Base-by-base conservation (phyloP, 2,329 filamentous ascomycete genomes). In the Westerdykella sp. region DNA sequence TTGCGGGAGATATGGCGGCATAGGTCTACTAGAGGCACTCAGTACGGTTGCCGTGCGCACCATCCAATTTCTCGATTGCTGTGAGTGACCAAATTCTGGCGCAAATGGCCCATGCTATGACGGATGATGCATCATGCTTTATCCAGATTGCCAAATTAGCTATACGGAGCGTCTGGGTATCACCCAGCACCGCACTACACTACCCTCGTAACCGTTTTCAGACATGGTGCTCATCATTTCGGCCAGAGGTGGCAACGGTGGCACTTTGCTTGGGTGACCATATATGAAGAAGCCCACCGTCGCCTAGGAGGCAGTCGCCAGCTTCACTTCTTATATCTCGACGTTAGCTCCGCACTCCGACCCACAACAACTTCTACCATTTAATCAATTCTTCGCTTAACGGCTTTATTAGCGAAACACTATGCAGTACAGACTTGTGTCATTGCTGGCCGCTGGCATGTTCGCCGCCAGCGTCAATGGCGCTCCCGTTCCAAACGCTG, bases 371-470 rank as follows among this genome's bases (percentile, higher is more conserved):
- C 16, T 15, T 32, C 12, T 30, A 30, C 15, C 25, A 43, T 21
- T 43, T 34, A 30, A 39, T 11, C 30, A 9, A 12, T 7, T 28
- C 25, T 28, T 28, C 25, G 23, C 43, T 18, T 48, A 45, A 40
- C 31, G 21, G 37, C 36, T 42, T 35, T 34, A 32, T 35, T 14
- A 38, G 25, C 25, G 41, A 39, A 45, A 28, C 23, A 62, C 30
- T 39, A 50, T 63, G 60, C 59, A 59, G 37, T 57, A 59, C 50
- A 54, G 50, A 42, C 42, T 59, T 10, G 51, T 59, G 4, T 59
- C 59, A 30, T 48, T 54, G 15, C 46, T 63, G 23, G 56, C 56
- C 42, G 51, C 49, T 32, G 49, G 59, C 41, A 46, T 50, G 25
- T 21, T 63, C 28, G 35, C 60, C 30, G 50, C 48, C 31, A 51